phyloP scores from a whole-genome alignment of 345 rosid genomes.

The Pugionium cornutum region DNA sequence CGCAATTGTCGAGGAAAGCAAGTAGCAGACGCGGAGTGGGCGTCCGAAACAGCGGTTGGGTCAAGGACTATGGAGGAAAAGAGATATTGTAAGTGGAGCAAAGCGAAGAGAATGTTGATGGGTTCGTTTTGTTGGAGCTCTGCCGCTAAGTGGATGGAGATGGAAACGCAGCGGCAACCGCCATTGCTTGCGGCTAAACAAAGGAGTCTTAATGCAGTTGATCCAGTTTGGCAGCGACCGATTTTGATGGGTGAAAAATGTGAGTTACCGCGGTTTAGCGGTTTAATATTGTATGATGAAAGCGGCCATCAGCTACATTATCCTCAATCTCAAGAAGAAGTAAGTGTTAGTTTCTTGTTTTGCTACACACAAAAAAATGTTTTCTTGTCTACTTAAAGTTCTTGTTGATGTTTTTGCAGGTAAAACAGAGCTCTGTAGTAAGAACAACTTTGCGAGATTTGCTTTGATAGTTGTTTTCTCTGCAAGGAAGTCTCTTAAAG shows the following conservation, averaged over 20 bases:
- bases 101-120: conserved; percentile 51
- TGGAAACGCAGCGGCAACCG: conserved; percentile 13
- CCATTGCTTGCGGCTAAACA: conserved; percentile 40
- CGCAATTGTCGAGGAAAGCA: conserved; percentile 45
- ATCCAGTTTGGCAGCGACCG: conserved; percentile 80
- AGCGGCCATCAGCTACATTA: conserved; percentile 51
- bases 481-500: conserved; percentile 13
- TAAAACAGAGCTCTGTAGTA: conserved; percentile 38
- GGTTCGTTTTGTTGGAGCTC: conserved; percentile 75
- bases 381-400: background rate
- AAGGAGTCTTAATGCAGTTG: conserved; percentile 56
- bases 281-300: conserved; percentile 76
- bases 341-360: conserved; percentile 15
- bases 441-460: conserved; percentile 58
- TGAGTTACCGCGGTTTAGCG: conserved; percentile 74
- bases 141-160: conserved; percentile 56
- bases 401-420: conserved; percentile 38
- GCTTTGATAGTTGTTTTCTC: conserved; percentile 32
- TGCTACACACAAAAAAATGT: conserved; percentile 8
- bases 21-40: conserved; percentile 37
- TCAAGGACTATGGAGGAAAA: conserved; percentile 21
- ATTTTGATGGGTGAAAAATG: conserved; percentile 90
- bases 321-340: conserved; percentile 34
- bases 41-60: conserved; percentile 8
- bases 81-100: conserved; percentile 42